Evolutionary conservation across 306 rosid species (phyloP).

Genomic region (Cucurbita moschata): DNA sequence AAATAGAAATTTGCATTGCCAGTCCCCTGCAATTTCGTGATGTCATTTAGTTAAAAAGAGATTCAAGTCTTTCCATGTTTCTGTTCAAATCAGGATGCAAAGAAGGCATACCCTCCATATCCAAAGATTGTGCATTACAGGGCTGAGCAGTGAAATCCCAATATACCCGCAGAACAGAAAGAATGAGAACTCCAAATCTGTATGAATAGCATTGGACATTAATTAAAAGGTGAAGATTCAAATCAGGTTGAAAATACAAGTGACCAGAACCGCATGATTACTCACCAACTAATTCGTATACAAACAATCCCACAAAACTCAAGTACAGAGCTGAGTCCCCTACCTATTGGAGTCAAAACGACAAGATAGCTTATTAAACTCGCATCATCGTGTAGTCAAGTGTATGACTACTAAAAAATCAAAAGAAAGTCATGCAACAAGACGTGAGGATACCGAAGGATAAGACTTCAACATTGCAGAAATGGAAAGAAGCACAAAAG

Average conservation of each 20-base stretch:
- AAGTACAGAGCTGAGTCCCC: conserved; percentile 81
- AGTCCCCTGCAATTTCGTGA: conserved; percentile 62
- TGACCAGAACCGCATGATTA: neutral
- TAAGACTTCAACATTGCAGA: conserved; percentile 79
- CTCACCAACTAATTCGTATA: conserved; percentile 58
- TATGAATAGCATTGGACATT: conserved; percentile 25
- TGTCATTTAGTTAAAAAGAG: neutral
- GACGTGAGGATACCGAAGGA: conserved; percentile 43
- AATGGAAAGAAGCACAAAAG: conserved; percentile 54
- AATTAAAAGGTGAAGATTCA: conserved; percentile 15
- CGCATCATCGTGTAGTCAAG: neutral
- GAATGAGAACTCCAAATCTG: conserved; percentile 86
- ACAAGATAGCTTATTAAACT: neutral
- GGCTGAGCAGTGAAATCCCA: conserved; percentile 88
- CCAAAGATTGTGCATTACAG: conserved; percentile 99
- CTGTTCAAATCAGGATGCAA: conserved; percentile 11
- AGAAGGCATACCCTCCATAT: conserved; percentile 77
- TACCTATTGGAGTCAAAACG: conserved; percentile 36
- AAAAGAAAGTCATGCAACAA: neutral
- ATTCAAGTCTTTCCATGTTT: neutral
- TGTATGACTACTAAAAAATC: neutral
- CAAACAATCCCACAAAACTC: conserved; percentile 81
- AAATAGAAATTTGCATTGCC: conserved; percentile 95
- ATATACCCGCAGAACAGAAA: conserved; percentile 72
- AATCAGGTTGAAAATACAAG: neutral